A percentile compares a stretch with the other conserved stretches of the same genome.
phyloP scores from a whole-genome alignment of 148 eudicot genomes.

The Spergularia bocconei region DNA sequence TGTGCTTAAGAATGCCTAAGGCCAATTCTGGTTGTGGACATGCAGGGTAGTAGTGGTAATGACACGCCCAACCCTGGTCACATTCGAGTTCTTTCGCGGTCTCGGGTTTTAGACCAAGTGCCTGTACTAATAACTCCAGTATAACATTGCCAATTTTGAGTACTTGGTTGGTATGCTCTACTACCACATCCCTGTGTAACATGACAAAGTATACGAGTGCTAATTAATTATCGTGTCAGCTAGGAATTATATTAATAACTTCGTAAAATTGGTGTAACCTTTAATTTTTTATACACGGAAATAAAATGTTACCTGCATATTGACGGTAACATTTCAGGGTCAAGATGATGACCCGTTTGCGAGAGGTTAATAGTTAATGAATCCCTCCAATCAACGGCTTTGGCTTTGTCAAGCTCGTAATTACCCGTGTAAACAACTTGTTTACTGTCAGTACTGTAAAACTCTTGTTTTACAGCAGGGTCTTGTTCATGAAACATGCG shows the following conservation, averaged over 20 bases:
- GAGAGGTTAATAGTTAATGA: conserved; percentile 20
- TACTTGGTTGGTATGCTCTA: conserved; percentile 27
- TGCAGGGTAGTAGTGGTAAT: conserved; percentile 37
- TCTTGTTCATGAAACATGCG: conserved; percentile 41
- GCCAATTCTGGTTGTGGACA: conserved; percentile 22
- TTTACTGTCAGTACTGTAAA: conserved; percentile 27
- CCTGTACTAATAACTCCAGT: conserved; percentile 32
- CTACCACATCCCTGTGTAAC: conserved; percentile 19
- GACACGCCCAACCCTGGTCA: conserved; percentile 17
- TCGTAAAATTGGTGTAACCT: background rate
- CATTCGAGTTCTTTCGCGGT: conserved; percentile 25
- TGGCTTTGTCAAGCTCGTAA: conserved; percentile 29
- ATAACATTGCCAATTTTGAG: conserved; percentile 23
- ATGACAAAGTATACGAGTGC: no score
- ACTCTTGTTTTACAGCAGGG: conserved; percentile 32
- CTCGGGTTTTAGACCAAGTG: conserved; percentile 31
- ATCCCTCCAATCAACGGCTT: conserved; percentile 48
- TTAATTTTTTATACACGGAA: no score
- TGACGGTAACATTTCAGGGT: background rate
- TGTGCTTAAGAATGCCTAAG: conserved; percentile 7
- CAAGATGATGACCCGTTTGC: background rate
- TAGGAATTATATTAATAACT: no score
- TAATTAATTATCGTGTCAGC: no score
- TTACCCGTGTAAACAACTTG: conserved; percentile 28
- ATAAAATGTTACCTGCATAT: background rate